Evolutionary conservation across 2,329 filamentous ascomycete genomes (phyloP).

Genomic region (Fusarium sp.): DNA sequence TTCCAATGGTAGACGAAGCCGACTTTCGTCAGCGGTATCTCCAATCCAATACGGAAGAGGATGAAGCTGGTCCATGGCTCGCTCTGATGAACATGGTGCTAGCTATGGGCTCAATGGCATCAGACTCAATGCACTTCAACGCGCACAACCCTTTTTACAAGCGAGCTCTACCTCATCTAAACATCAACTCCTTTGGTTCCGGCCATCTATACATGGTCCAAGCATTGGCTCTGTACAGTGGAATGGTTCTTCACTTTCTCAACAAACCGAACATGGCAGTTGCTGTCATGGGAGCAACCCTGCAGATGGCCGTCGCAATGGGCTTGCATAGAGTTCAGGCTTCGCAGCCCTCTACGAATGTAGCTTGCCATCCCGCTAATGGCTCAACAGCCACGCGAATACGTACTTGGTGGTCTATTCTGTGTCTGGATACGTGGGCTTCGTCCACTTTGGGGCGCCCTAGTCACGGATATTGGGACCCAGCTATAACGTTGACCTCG

Average conservation of each 20-base stretch:
- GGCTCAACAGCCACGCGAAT: background rate
- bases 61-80: background rate
- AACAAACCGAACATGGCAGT: background rate
- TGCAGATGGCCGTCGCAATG: background rate
- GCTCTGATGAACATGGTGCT: background rate
- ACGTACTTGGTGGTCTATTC: background rate
- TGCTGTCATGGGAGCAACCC: background rate
- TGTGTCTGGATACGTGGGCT: background rate
- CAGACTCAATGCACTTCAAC: background rate
- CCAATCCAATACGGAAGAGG: background rate
- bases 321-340: background rate
- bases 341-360: background rate
- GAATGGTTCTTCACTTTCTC: background rate
- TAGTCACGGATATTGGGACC: background rate
- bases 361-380: background rate
- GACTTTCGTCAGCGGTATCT: background rate
- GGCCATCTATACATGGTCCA: fast-evolving
- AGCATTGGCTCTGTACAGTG: background rate
- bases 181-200: background rate
- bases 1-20: background rate
- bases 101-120: background rate
- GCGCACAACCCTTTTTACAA: background rate
- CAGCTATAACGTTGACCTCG: background rate
- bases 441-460: background rate
- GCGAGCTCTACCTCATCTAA: background rate